Percentiles rank a stretch among this genome's conserved stretches.
Conservation (phyloP, 768 basidiomycete genomes). For the Pleurotus cornucopiae region DNA sequence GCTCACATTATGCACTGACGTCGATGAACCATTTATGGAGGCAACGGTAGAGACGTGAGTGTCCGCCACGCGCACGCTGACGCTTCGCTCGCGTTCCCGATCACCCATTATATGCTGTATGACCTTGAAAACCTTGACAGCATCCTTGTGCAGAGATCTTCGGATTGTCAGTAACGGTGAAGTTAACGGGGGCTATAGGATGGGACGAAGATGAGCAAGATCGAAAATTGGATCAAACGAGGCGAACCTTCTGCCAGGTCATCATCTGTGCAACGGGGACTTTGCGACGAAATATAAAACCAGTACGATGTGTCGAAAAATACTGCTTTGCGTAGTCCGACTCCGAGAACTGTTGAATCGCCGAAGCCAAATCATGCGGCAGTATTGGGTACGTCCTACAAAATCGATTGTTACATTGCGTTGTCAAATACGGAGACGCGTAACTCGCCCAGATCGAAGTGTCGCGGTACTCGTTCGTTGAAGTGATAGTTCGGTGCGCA, state of each 20-base stretch:
- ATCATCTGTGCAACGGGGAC: conserved; percentile 86
- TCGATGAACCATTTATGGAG: conserved; percentile 42
- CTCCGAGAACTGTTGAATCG: conserved; percentile 85
- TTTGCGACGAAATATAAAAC: conserved; percentile 78
- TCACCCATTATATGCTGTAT: conserved; percentile 95
- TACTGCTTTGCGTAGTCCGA: conserved; percentile 84
- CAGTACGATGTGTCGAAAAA: conserved; percentile 87
- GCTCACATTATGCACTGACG: conserved; percentile 37
- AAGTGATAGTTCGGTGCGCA: conserved; percentile 15
- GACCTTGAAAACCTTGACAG: conserved; percentile 82
- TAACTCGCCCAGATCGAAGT: conserved; percentile 61
- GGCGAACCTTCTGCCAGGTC: conserved; percentile 79
- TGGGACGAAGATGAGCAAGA: conserved; percentile 2
- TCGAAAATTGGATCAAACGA: background rate
- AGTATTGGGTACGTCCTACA: conserved; percentile 70
- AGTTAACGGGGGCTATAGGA: conserved; percentile 50
- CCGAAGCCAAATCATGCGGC: conserved; percentile 74
- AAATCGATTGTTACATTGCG: conserved; percentile 10
- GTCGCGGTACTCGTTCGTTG: conserved; percentile 33
- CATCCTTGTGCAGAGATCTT: conserved; percentile 65
- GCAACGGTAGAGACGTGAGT: conserved; percentile 37
- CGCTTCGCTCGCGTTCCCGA: conserved; percentile 64
- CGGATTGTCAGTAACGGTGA: conserved; percentile 74
- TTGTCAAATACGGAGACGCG: conserved; percentile 6
- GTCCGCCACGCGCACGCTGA: conserved; percentile 45